Evolutionary conservation across 768 basidiomycete genomes (phyloP).

Genomic region (Boletus sp.): DNA sequence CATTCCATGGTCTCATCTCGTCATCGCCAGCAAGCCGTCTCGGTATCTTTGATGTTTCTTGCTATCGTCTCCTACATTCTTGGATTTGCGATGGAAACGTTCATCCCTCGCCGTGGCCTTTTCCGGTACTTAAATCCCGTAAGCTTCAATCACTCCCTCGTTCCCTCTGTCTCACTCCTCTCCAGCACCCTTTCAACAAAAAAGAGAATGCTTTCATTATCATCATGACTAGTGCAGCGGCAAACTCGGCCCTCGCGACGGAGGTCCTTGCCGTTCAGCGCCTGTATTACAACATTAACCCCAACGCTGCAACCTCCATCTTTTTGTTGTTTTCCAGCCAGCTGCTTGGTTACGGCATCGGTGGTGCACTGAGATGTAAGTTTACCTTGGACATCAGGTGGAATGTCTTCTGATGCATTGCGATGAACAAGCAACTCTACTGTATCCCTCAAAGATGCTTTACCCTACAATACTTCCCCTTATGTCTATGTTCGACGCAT

Average conservation of each 20-base stretch:
- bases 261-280: conserved; percentile 54
- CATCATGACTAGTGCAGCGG: conserved; percentile 54
- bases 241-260: conserved; percentile 50
- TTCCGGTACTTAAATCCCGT: conserved; percentile 52
- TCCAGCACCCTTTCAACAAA: conserved; percentile 57
- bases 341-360: conserved; percentile 51
- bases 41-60: conserved; percentile 52
- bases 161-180: neutral
- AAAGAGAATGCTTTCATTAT: conserved; percentile 58
- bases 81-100: conserved; percentile 43
- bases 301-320: conserved; percentile 44
- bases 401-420: neutral
- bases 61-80: conserved; percentile 49
- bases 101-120: conserved; percentile 44
- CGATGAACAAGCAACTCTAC: conserved; percentile 17
- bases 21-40: conserved; percentile 43
- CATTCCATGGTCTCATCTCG: conserved; percentile 1
- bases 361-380: conserved; percentile 49
- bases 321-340: conserved; percentile 39
- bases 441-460: conserved; percentile 48
- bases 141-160: neutral
- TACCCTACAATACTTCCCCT: conserved; percentile 32
- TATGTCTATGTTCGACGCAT: conserved; percentile 27
- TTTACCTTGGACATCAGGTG: neutral
- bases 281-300: conserved; percentile 50